Conservation (phyloP, 768 basidiomycete species). For the Hericium erinaceus region DNA sequence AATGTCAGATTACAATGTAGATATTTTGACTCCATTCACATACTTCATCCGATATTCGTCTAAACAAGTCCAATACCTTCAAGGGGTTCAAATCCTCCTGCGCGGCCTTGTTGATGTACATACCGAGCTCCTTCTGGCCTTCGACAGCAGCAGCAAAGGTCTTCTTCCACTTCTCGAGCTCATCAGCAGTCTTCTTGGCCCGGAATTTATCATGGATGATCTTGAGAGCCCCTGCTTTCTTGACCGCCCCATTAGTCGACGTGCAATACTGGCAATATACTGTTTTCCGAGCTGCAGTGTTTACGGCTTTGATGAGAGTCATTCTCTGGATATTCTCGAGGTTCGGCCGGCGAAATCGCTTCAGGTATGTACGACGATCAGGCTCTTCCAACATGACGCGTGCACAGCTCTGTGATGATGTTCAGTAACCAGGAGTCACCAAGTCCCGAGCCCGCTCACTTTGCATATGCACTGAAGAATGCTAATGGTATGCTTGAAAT, state of each 20-base stretch:
- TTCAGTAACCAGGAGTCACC: constrained; percentile 1
- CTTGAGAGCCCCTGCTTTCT: constrained; percentile 89
- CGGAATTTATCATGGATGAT: constrained; percentile 98
- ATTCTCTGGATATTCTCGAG: constrained; percentile 92
- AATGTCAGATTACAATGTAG: not conserved
- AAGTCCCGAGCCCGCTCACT: constrained; percentile 32
- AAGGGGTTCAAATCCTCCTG: constrained; percentile 92
- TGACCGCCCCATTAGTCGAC: constrained; percentile 89
- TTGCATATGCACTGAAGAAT: constrained; percentile 97
- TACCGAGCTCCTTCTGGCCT: constrained; percentile 77
- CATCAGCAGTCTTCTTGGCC: constrained; percentile 84
- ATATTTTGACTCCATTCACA: constrained; percentile 5
- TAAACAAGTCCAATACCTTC: constrained; percentile 88
- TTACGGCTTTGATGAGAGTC: constrained; percentile 73
- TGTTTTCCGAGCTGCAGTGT: constrained; percentile 79
- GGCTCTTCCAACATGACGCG: constrained; percentile 83
- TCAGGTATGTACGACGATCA: constrained; percentile 75
- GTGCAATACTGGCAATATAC: constrained; percentile 91
- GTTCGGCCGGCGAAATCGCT: constrained; percentile 81
- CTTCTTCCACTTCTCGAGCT: constrained; percentile 80
- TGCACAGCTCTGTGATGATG: constrained; percentile 63
- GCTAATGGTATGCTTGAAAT: constrained; percentile 90
- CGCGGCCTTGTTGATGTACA: constrained; percentile 79
- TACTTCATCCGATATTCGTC: constrained; percentile 87
- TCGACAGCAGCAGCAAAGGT: constrained; percentile 76